Evolutionary conservation across 768 basidiomycete species (phyloP), one percentile per base, ranked within the genome.

Genomic region (Porpolomopsis calyptriformis): DNA sequence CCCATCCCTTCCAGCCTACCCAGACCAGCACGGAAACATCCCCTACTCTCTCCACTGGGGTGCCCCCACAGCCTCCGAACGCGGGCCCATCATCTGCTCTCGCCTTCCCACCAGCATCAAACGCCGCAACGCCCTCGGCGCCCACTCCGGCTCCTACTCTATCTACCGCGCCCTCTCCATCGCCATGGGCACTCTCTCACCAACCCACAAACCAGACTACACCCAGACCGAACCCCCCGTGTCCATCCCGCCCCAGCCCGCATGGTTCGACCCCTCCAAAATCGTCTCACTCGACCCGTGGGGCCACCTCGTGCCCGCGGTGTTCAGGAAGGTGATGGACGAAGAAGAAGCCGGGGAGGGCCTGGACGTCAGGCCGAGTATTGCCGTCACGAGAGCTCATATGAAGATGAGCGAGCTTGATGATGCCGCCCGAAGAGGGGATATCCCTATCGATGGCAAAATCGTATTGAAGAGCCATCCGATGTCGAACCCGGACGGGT

Each of bases 341-440:
- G 77, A 83, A 60, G 65, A 75, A 22, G 77, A n/a, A n/a, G n/a
- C n/a, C n/a, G n/a, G n/a, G n/a, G n/a, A 82, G 31, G 73, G 71
- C 34, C 61, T 96, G 47, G 93, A 98, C 60, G 72, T 92, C 29
- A 70, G 92, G 12, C 94, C 94, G 0, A 92, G 89, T 45, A 97
- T 98, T 54, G 85, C 90, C 1, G 78, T 94, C 43, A 98, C 94
- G 8, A 83, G 80, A 50, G 85, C 92, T 0, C 93, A 96, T 59
- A 78, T 98, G 71, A 97, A 97, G 72, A 73, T 98, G 62, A 81
- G 79, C 60, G 94, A 98, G 65, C 69, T 98, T 41, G 94, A 97
- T 61, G 86, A 87, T 40, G 70, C 80, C 1, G 80, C 79, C 23
- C 70, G 80, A 45, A 75, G 72, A 51, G 92, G 92, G 1, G 73